Percentiles rank a stretch among this genome's conserved stretches.
Evolutionary conservation across 1,284 basidiomycete genomes (phyloP).

Genomic region (Puccinia polysora): DNA sequence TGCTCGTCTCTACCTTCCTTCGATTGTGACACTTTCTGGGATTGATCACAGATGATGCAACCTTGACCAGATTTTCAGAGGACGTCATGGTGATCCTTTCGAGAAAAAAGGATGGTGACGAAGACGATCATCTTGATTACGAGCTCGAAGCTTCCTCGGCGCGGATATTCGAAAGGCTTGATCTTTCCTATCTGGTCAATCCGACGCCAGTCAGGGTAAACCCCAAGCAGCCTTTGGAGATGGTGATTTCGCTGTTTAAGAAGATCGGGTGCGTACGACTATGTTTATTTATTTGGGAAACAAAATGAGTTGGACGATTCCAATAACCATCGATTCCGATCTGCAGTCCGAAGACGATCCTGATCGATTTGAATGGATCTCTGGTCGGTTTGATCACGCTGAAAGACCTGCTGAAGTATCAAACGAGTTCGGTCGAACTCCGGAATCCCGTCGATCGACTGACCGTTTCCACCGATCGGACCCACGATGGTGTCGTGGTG

Average conservation of each 20-base stretch:
- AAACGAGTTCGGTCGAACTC: too few relatives aligned
- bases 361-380: constrained; percentile 78
- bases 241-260: constrained; percentile 92
- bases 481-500: background rate
- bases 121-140: background rate
- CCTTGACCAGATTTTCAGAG: constrained; percentile 16
- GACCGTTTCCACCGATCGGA: background rate
- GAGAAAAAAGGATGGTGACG: background rate
- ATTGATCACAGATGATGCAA: constrained; percentile 8
- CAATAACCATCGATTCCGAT: constrained; percentile 11
- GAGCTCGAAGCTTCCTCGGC: background rate
- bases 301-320: background rate
- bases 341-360: constrained; percentile 79
- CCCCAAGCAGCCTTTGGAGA: constrained; percentile 87
- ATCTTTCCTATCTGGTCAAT: constrained; percentile 30
- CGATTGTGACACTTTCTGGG: background rate
- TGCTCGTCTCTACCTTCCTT: background rate
- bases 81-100: constrained; percentile 13
- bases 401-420: constrained; percentile 72
- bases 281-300: background rate
- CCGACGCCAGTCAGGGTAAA: constrained; percentile 80
- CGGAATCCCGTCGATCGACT: background rate
- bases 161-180: constrained; percentile 19
- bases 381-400: constrained; percentile 86
- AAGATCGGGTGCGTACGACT: constrained; percentile 86